phyloP scores from a whole-genome alignment of 768 basidiomycete species.

The Rhizopogon rudus region DNA sequence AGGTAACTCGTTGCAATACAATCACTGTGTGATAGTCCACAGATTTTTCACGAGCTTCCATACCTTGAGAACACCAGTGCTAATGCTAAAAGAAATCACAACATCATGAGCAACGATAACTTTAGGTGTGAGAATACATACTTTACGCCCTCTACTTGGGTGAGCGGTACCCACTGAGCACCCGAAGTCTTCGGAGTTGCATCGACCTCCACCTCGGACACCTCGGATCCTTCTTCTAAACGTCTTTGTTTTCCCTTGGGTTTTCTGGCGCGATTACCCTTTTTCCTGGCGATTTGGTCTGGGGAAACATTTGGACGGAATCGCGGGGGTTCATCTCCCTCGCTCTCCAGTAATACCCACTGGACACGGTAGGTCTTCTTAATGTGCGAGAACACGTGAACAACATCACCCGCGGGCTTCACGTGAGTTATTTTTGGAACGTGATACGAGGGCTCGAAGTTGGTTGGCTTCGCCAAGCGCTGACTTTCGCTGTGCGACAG shows the following conservation, averaged over 20 bases:
- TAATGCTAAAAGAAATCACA: constrained; percentile 43
- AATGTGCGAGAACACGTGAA: constrained; percentile 89
- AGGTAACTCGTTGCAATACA: not conserved
- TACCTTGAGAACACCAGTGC: constrained; percentile 71
- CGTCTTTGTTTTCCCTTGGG: constrained; percentile 11
- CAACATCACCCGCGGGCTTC: constrained; percentile 54
- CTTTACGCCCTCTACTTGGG: constrained; percentile 58
- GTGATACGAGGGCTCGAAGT: not conserved
- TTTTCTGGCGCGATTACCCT: constrained; percentile 4
- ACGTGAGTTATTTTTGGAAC: constrained; percentile 33
- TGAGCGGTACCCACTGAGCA: constrained; percentile 48
- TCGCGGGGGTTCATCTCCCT: constrained; percentile 38
- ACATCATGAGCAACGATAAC: not conserved
- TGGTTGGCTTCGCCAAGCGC: not conserved
- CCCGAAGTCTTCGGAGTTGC: constrained; percentile 4
- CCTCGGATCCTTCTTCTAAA: constrained; percentile 7
- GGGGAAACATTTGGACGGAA: constrained; percentile 1
- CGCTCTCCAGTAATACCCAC: constrained; percentile 66
- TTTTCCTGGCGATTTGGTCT: constrained; percentile 3
- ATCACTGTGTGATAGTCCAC: constrained; percentile 29
- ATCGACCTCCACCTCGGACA: constrained; percentile 6
- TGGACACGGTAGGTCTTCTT: constrained; percentile 77
- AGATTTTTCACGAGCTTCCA: constrained; percentile 54
- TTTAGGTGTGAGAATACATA: constrained; percentile 30
- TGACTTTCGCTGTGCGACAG: constrained; percentile 1